Evolutionary conservation across 352 stramenopile genomes (phyloP).

Genomic region (Nothophytophthora sp.): DNA sequence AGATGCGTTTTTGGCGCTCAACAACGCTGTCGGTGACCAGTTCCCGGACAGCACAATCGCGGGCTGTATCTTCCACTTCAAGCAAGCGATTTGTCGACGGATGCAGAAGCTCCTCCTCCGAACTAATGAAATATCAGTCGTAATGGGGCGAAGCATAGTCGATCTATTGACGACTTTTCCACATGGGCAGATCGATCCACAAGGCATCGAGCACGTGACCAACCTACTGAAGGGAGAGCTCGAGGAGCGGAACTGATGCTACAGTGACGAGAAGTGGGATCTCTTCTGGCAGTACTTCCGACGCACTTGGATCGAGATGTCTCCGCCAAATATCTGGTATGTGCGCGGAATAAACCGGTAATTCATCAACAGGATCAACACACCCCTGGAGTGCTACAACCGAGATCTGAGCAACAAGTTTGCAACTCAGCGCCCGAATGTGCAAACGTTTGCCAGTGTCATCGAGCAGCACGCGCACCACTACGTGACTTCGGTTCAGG

Average conservation of each 20-base stretch:
- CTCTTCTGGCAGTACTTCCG: conserved; percentile 21
- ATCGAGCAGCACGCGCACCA: conserved; percentile 8
- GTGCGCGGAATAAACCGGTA: conserved; percentile 6
- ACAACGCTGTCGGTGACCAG: conserved; percentile 3
- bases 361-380: conserved; percentile 18
- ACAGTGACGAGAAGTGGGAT: conserved; percentile 1
- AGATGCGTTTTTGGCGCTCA: conserved; percentile 7
- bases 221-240: neutral
- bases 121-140: neutral
- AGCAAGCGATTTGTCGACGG: conserved; percentile 12
- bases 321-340: conserved; percentile 8
- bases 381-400: conserved; percentile 24
- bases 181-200: conserved; percentile 1
- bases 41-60: conserved; percentile 9
- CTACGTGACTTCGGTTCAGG: conserved; percentile 5
- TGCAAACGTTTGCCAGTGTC: conserved; percentile 10
- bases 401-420: conserved; percentile 17
- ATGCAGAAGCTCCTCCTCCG: conserved; percentile 9
- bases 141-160: conserved; percentile 2
- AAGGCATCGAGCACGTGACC: neutral
- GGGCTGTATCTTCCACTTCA: conserved; percentile 22
- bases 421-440: neutral
- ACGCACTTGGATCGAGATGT: conserved; percentile 12
- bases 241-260: neutral
- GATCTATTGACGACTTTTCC: conserved; percentile 1